Conservation (phyloP, 495 filamentous ascomycete genomes). For the Penicillium pancosmium region DNA sequence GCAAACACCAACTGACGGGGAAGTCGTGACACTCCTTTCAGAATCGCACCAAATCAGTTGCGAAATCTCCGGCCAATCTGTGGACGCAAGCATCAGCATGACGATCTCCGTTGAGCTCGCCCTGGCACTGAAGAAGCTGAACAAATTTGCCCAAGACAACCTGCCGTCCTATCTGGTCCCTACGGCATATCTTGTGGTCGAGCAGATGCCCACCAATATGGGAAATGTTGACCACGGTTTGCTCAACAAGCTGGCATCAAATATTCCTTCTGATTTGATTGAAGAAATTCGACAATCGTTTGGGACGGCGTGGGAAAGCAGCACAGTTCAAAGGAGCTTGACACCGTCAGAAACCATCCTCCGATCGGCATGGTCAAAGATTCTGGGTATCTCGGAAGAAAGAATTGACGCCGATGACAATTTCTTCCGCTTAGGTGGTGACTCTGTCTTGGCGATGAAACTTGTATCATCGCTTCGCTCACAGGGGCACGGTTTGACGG, state of each 20-base stretch:
- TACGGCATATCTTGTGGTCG: slow-evolving; percentile 36
- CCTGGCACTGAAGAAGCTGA: slow-evolving; percentile 32
- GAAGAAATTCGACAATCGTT: slow-evolving; percentile 25
- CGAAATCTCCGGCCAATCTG: slow-evolving; percentile 6
- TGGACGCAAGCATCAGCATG: slow-evolving; percentile 18
- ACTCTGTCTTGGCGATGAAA: slow-evolving; percentile 52
- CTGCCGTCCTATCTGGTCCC: slow-evolving; percentile 47
- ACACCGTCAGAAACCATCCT: slow-evolving; percentile 43
- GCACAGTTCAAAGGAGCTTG: slow-evolving; percentile 23
- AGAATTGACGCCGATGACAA: slow-evolving; percentile 48
- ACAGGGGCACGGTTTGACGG: slow-evolving; percentile 37
- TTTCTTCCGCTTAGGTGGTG: slow-evolving; percentile 51
- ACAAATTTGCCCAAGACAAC: slow-evolving; percentile 40
- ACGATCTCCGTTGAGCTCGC: slow-evolving; percentile 26
- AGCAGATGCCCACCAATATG: slow-evolving; percentile 26
- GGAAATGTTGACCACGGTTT: slow-evolving; percentile 28
- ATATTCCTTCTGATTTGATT: slow-evolving; percentile 24
- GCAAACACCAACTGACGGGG: slow-evolving; percentile 21
- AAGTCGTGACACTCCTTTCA: slow-evolving; percentile 25
- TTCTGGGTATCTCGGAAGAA: slow-evolving; percentile 39
- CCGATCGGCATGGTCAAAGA: slow-evolving; percentile 46
- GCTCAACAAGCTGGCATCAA: slow-evolving; percentile 31
- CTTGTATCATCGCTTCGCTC: slow-evolving; percentile 40
- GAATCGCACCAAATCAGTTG: slow-evolving; percentile 21
- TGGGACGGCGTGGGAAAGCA: slow-evolving; percentile 27